Base-by-base conservation (phyloP, 768 basidiomycete genomes). In the Boletus vinaceobasis region DNA sequence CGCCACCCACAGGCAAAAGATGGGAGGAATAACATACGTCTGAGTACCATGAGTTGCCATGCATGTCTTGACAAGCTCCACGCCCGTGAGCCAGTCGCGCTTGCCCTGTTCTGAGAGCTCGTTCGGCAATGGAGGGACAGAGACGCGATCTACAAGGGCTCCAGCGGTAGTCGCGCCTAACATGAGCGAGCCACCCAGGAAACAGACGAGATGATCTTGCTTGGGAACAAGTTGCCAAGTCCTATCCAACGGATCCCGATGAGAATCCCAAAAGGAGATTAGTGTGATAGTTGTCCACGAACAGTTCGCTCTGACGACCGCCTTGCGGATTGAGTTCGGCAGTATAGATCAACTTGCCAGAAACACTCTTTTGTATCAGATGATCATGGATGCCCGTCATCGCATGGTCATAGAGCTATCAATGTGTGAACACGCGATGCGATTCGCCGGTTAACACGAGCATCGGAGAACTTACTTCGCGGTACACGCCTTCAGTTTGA, bases 131-230 rank as follows among this genome's bases (percentile, higher is more conserved):
- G 91, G 90, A 13, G 90, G 90, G 32, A 89, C 68, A 10, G 87
- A 87, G 7, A 88, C 82, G 4, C 71, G 74, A 10, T 77, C 66
- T 4, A 70, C 71, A 17, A 77, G 55, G 0, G 86, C 79, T 48
- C 87, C 87, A 3, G 84, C 73, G 2, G 76, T 81, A 3, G 88
- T 90, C 14, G 92, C 90, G 13, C 95, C 93, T 3, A 98, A 81
- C 79, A 98, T 85, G 52, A 98, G 81, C 1, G 90, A 90, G 4
- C 93, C 95, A 19, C 87, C 93, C 33, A 98, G 75, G 82, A 97
- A 98, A 73, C 95, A 98, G 4, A 90, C 93, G 33, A 98, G 82
- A 67, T 97, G 95, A 66, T 98, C 95, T 74, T 98, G 95, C 67
- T 97, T 96, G 10, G 90, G 90, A 10, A 78, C 78, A 27, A 90